Conservation (phyloP, 345 rosid species). For the Gossypium turneri region DNA sequence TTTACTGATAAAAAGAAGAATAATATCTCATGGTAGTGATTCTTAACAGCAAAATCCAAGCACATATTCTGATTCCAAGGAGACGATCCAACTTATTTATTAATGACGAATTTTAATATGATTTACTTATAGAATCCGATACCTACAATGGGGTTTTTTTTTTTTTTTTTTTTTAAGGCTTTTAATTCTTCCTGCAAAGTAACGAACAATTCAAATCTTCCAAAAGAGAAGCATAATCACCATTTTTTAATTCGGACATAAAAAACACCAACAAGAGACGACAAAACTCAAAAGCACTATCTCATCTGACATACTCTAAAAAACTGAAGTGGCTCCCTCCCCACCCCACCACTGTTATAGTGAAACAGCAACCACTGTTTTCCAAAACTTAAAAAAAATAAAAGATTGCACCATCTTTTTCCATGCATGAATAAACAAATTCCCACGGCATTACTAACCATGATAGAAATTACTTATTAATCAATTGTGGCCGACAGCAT, state of each 20-base stretch:
- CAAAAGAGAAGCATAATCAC: conserved; percentile 31
- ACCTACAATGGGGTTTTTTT: background rate
- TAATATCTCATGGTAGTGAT: background rate
- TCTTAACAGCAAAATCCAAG: background rate
- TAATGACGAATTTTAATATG: too few species aligned
- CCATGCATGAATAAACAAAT: background rate
- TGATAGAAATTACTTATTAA: background rate
- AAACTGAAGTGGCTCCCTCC: conserved; percentile 12
- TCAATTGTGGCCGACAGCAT: background rate
- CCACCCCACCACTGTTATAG: conserved; percentile 1
- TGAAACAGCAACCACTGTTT: conserved; percentile 10
- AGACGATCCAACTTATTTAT: too few species aligned
- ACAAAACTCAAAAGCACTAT: conserved; percentile 8
- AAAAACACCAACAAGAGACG: background rate
- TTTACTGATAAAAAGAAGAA: background rate
- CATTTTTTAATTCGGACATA: background rate
- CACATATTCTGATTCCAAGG: background rate
- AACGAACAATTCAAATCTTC: conserved; percentile 24
- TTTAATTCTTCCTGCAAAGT: background rate
- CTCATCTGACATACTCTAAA: conserved; percentile 7
- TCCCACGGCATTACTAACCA: background rate
- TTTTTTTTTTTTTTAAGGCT: background rate
- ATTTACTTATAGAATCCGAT: conserved; percentile 22
- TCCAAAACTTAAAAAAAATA: background rate
- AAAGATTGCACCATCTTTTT: background rate